These are phyloP conservation scores for Xylariales sp. DNA, from an alignment of 2,329 filamentous ascomycete genomes.

Conservation along the genomic window DNA sequence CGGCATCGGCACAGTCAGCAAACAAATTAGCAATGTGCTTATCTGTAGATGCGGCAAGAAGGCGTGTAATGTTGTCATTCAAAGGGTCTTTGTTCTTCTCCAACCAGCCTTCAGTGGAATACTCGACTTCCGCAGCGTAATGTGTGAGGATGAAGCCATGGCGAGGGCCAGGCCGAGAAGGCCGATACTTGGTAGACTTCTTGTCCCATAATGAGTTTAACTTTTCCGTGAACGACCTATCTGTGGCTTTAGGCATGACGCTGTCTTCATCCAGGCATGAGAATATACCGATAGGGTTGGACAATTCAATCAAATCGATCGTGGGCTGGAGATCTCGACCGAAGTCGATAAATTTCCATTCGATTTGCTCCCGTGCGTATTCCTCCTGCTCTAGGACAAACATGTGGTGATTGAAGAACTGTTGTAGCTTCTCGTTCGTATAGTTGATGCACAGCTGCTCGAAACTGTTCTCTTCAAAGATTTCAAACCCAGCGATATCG, in stretches of 20 bases:
- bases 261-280: constrained; percentile 97
- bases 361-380: constrained; percentile 96
- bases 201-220: constrained; percentile 97
- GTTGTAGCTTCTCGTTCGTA: constrained; percentile 98
- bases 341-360: constrained; percentile 99
- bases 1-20: constrained; percentile 83
- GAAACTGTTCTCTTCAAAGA: constrained; percentile 98
- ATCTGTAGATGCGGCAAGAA: constrained; percentile 85
- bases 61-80: constrained; percentile 94
- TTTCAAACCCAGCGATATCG: constrained; percentile 99
- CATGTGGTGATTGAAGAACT: constrained; percentile 99
- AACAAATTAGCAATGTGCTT: constrained; percentile 88
- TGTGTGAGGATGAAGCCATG: constrained; percentile 97
- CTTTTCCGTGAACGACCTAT: constrained; percentile 97
- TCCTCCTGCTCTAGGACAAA: constrained; percentile 99
- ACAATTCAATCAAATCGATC: constrained; percentile 94
- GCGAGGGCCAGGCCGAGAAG: constrained; percentile 76
- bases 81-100: constrained; percentile 99
- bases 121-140: constrained; percentile 97
- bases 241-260: constrained; percentile 98
- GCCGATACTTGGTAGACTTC: constrained; percentile 92
- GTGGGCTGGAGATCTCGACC: constrained; percentile 96
- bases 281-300: constrained; percentile 98
- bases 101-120: constrained; percentile 92
- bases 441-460: constrained; percentile 99